Base-by-base conservation (phyloP, 768 basidiomycete genomes). In the Tephrocybe rancida region DNA sequence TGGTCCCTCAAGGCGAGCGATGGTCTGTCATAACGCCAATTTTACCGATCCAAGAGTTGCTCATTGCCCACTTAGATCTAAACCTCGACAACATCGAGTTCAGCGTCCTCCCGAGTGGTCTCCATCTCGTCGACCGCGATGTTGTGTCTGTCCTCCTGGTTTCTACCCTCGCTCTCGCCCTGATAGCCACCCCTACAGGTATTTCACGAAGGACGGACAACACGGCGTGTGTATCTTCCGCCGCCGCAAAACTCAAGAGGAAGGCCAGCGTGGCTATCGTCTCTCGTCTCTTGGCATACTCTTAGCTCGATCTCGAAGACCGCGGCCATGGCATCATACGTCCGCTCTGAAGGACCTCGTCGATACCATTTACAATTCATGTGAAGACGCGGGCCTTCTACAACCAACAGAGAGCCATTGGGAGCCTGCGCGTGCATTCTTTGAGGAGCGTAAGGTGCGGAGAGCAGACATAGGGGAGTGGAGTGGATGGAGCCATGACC, bases 241-340 rank as follows among this genome's bases (percentile, higher is more conserved):
- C 22, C 76, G 90, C 2, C 80, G 88, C 14, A 77, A 77, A 58
- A 89, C 90, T 0, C 66, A 80, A 7, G 88, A 89, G 60, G 70
- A 80, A 22, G 89, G 88, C 2, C 89, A 90, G 55, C 83, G 91
- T 42, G 91, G 91, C 10, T 89, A 87, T 65, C 84, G 87, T 19
- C 83, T 93, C 24, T 87, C 87, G 7, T 90, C 91, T 3, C 73
- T 93, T 0, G 90, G 90, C 26, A 78, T 92, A 26, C 74, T 92
- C 1, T 77, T 92, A 19, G 86, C 83, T 3, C 81, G 78, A 51
- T 86, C 87, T 6, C 62, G 70, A 2, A 75, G 87, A 48, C 80
- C 90, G 13, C 77, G 88, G n/a, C 87, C 92, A 10, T 92, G 90
- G 88, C 68, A 75, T 46, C 91, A 93, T 63, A 78, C 87, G 2